Evolutionary conservation across 1,139 yeast genomes (phyloP), one percentile per base, ranked within the genome.

Genomic region (Pichia sp.): DNA sequence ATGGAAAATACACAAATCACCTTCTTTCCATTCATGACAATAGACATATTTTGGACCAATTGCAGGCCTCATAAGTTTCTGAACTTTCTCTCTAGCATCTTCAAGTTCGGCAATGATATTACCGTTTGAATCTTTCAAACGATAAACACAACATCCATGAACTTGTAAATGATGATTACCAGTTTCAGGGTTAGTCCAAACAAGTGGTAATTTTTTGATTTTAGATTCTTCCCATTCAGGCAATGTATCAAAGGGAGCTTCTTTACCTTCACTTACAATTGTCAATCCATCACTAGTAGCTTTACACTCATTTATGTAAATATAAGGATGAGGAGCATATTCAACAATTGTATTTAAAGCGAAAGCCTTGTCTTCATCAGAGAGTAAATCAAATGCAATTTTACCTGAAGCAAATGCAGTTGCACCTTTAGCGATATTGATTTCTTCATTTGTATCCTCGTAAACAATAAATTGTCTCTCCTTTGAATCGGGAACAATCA

Each of bases 171-270:
- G 94, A 44, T 79, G 91, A 51, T 81, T 72, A 36, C 79, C 80
- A 31, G 95, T 84, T 28, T 80, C 80, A n/a, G 95, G 94, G 59
- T 85, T 85, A 10, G 93, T 84, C 95, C 95, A 85, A 10, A 84
- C 93, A 70, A 85, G 68, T 21, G 95, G 95, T 50, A 85, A 71
- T 48, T 65, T 72, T 63, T 84, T 84, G 48, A 85, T 67, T 61
- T 84, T 84, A 37, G 76, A 66, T 44, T 72, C 79, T 56, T 84
- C 94, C 95, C 94, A 85, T 41, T 70, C 72, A 14, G 95, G 95
- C 42, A 85, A 70, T 48, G 82, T 68, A 49, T 78, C 79, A 22
- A 84, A 61, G 2, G 77, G 63, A 44, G 69, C 61, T 59, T 85
- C 95, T 58, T 79, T 79, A 34, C 80, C 83, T 54, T 85, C 95